Base-by-base conservation (phyloP, 2,329 filamentous ascomycete species). In the Calonectria leucothoes region DNA sequence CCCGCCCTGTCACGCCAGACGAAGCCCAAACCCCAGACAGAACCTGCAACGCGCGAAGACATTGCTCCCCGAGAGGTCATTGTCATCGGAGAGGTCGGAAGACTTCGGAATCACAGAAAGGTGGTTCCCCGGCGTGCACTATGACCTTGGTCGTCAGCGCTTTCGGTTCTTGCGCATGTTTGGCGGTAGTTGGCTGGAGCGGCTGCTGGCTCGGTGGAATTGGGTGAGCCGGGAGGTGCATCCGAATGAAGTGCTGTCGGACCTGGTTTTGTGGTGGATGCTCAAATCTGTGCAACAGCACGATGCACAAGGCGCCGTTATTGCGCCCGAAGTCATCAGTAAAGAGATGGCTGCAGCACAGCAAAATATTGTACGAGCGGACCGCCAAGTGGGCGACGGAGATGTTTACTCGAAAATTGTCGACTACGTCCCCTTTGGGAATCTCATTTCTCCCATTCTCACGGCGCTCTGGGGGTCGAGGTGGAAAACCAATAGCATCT, bases 161-260 rank as follows among this genome's bases (percentile, higher is more conserved):
- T 77, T 78, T 63, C 76, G 75, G 25, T 71, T 77, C 39, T 57
- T 77, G 6, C 70, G 74, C 35, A 4, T 51, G 15, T 64, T 71
- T 20, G 73, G 73, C 10, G 73, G 69, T 33, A 66, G 72, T 1
- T 7, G 77, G 8, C 70, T 87, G 4, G 77, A 83, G 52, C 70
- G 42, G 4, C 76, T 79, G 1, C 72, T 86, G 29, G 72, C 77
- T 0, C 79, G 78, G 23, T 86, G 71, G 69, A 59, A 63, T 3
- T 76, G 66, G 70, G 66, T 64, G 20, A 83, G 74, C 31, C 74
- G 69, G 12, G 69, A 65, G 8, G 67, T 80, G 33, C 27, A 65
- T 42, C 78, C 78, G 2, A 80, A 80, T 45, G 72, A 79, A 55
- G 70, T 77, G 7, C 74, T 80, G 11, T 45, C 76, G 0, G 76